A percentile compares a stretch with the other conserved stretches of the same genome.
Evolutionary conservation across 73 alveolate genomes (phyloP).

Genomic region (Vitrella brassicaformis): DNA sequence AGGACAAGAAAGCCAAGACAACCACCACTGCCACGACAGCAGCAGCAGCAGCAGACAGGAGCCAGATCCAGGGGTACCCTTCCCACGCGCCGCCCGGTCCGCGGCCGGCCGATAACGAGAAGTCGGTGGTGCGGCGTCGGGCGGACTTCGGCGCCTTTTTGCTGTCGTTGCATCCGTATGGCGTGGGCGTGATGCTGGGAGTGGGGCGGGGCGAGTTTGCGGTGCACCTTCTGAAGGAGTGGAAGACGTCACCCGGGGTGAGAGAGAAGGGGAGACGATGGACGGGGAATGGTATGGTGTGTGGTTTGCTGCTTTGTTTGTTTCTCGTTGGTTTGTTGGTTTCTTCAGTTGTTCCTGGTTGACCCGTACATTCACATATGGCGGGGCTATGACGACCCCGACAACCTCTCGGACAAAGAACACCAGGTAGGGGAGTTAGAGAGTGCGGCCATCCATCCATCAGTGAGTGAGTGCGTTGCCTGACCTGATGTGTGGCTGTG

Average conservation of each 20-base stretch:
- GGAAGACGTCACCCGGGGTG: slow-evolving; percentile 23
- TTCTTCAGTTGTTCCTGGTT: slow-evolving; percentile 12
- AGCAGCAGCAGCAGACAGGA: too few species aligned
- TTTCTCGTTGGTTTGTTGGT: not conserved
- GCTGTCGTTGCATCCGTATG: too few species aligned
- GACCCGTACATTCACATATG: slow-evolving; percentile 33
- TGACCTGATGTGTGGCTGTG: not conserved
- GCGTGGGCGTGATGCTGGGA: slow-evolving; percentile 9
- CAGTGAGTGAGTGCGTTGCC: not conserved
- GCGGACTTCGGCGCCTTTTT: too few species aligned
- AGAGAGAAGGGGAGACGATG: not conserved
- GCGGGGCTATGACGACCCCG: slow-evolving; percentile 39
- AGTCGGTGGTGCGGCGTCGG: too few species aligned
- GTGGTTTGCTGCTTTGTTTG: not conserved
- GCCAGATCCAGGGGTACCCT: too few species aligned
- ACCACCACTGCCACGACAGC: too few species aligned
- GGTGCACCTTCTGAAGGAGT: slow-evolving; percentile 6
- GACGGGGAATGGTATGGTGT: not conserved
- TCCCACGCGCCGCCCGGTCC: too few species aligned
- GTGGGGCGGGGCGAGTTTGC: slow-evolving; percentile 36
- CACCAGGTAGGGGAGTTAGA: slow-evolving; percentile 5
- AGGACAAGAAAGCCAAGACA: too few species aligned
- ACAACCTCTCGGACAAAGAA: slow-evolving; percentile 23
- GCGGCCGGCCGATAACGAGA: too few species aligned
- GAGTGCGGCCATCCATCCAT: not conserved